Conservation (phyloP, 352 stramenopile species). For the Thalassiosira exigua region DNA sequence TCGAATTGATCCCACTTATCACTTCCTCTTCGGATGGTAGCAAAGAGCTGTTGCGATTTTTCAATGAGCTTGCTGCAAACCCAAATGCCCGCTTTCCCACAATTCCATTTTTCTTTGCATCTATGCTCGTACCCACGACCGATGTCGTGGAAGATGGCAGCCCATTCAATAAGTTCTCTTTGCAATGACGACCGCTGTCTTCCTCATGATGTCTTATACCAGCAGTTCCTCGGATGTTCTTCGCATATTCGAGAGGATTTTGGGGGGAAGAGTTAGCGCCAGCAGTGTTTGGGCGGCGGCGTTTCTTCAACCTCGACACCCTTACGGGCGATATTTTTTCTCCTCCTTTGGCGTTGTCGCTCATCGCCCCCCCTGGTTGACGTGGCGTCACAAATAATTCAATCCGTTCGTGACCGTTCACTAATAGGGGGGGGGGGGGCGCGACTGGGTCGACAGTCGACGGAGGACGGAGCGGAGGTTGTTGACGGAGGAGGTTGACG, state of each 20-base stretch:
- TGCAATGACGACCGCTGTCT: not conserved
- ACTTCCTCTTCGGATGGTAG: too few species aligned
- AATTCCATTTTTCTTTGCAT: not conserved
- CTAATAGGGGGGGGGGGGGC: too few species aligned
- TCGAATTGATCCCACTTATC: too few species aligned
- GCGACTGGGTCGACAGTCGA: too few species aligned
- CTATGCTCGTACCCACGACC: not conserved
- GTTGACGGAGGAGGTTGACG: too few species aligned
- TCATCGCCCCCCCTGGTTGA: constrained; percentile 14
- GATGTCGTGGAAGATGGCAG: not conserved
- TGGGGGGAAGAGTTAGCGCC: not conserved
- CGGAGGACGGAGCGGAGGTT: too few species aligned
- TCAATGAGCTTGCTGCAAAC: too few species aligned
- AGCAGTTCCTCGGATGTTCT: not conserved
- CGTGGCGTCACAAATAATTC: too few species aligned
- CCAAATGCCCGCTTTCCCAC: not conserved
- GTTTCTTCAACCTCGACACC: constrained; percentile 40
- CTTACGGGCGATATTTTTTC: constrained; percentile 17
- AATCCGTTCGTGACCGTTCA: too few species aligned
- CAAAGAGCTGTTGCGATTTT: too few species aligned
- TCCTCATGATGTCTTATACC: not conserved
- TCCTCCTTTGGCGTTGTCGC: constrained; percentile 7
- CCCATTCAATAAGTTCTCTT: constrained; percentile 26
- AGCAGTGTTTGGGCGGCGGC: constrained; percentile 14
- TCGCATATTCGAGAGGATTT: not conserved